These are phyloP conservation scores for Sugiyamaella lignohabitans DNA, from an alignment of 805 yeast genomes.

Conservation along the genomic window DNA sequence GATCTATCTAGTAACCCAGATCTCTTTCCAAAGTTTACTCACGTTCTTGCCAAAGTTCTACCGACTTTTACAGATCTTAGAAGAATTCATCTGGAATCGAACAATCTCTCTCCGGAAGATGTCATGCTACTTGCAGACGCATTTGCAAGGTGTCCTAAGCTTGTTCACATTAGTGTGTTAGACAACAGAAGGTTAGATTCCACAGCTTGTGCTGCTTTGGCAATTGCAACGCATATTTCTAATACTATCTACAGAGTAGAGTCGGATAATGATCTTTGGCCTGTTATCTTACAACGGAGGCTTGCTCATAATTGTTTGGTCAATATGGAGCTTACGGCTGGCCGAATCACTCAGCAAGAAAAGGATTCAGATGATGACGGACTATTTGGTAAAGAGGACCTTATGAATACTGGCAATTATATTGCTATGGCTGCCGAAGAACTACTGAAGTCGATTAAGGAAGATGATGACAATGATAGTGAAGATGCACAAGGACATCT, in stretches of 20 bases:
- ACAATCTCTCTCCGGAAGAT: conserved; percentile 50
- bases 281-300: conserved; percentile 57
- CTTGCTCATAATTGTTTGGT: conserved; percentile 76
- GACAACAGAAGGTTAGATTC: conserved; percentile 57
- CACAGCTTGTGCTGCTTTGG: conserved; percentile 56
- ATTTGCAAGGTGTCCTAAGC: conserved; percentile 57
- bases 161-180: conserved; percentile 61
- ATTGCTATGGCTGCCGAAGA: conserved; percentile 23
- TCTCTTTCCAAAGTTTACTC: conserved; percentile 57
- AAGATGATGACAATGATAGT: conserved; percentile 1
- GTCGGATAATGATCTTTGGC: conserved; percentile 55
- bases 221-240: conserved; percentile 62
- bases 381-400: conserved; percentile 33
- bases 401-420: conserved; percentile 26
- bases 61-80: conserved; percentile 62
- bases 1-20: conserved; percentile 68
- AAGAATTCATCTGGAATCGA: conserved; percentile 66
- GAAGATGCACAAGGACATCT: conserved; percentile 16
- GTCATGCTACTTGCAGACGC: conserved; percentile 58
- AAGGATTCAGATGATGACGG: conserved; percentile 34
- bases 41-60: conserved; percentile 52
- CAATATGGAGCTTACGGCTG: conserved; percentile 43
- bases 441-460: conserved; percentile 10
- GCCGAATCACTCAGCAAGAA: conserved; percentile 26
- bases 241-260: conserved; percentile 61